phyloP scores from a whole-genome alignment of 257 asterid species.

The Solanum bulbocastanum region DNA sequence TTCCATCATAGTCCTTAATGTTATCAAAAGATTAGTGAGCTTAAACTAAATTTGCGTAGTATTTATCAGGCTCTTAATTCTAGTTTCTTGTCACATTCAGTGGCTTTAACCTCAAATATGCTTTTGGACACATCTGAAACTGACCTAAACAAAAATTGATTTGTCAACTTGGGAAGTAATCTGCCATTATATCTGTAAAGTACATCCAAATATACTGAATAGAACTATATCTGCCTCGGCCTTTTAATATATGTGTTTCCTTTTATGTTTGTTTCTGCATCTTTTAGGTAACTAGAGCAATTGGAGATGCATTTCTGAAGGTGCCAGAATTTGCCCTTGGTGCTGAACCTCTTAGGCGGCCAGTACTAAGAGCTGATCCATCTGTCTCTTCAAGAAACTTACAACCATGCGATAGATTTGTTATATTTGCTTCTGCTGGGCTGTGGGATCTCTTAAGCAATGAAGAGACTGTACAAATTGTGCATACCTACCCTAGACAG shows the following conservation, averaged over 20 bases:
- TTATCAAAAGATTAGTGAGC: too few relatives aligned
- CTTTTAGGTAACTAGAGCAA: conserved; percentile 69
- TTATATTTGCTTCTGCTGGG: conserved; percentile 86
- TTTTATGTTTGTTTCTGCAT: not conserved
- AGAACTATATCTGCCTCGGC: too few relatives aligned
- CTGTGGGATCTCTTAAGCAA: conserved; percentile 76
- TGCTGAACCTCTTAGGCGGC: conserved; percentile 48
- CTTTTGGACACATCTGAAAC: too few relatives aligned
- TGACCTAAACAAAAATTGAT: too few relatives aligned
- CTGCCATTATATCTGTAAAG: not conserved
- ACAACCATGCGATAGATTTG: conserved; percentile 45
- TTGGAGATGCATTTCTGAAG: conserved; percentile 89
- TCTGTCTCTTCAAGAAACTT: conserved; percentile 29
- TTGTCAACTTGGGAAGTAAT: not conserved
- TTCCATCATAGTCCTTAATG: too few relatives aligned
- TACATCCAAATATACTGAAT: not conserved
- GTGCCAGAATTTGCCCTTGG: conserved; percentile 55
- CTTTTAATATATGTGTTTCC: too few relatives aligned
- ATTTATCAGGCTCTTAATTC: too few relatives aligned
- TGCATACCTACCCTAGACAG: conserved; percentile 56
- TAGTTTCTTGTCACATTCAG: too few relatives aligned
- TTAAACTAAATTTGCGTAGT: too few relatives aligned
- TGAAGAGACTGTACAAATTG: conserved; percentile 70
- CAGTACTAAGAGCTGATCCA: conserved; percentile 74
- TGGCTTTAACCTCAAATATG: not conserved